Conservation (phyloP, 441 rosid genomes). For the Erodium moschatum region DNA sequence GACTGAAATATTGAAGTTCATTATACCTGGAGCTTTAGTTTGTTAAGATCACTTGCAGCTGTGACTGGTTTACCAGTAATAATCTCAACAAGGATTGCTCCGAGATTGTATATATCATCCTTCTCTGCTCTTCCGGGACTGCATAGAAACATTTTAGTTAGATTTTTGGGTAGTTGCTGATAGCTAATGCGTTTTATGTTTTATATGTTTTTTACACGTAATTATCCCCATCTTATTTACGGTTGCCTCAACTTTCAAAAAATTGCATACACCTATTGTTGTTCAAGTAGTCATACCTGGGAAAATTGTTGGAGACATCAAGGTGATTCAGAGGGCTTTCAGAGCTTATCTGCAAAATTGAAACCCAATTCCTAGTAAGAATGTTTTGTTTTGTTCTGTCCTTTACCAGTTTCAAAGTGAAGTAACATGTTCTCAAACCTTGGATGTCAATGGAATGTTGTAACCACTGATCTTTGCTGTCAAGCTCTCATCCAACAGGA, state of each 20-base stretch:
- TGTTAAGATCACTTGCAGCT: conserved; percentile 43
- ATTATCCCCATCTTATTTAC: no score
- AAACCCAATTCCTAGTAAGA: not conserved
- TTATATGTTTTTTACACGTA: no score
- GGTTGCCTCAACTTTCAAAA: no score
- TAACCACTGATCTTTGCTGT: conserved; percentile 58
- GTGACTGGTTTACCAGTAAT: conserved; percentile 51
- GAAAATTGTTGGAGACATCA: no score
- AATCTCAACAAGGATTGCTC: conserved; percentile 59
- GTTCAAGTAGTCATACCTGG: no score
- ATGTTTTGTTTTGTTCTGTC: not conserved
- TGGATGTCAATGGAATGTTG: conserved; percentile 57
- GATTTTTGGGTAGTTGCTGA: not conserved
- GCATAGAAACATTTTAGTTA: conserved; percentile 5
- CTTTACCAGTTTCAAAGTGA: no score
- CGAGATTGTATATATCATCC: conserved; percentile 83
- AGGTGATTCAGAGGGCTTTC: conserved; percentile 30
- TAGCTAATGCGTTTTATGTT: no score
- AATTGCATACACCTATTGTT: no score
- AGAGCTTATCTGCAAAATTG: conserved; percentile 40
- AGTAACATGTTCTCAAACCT: conserved; percentile 32
- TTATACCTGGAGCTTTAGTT: conserved; percentile 45
- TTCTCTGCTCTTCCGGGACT: conserved; percentile 37
- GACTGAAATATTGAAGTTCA: not conserved
- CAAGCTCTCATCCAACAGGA: conserved; percentile 68